Percentiles rank a stretch among this genome's conserved stretches.
Conservation (phyloP, 2,329 filamentous ascomycete species). For the Thermothelomyces thermophilus region DNA sequence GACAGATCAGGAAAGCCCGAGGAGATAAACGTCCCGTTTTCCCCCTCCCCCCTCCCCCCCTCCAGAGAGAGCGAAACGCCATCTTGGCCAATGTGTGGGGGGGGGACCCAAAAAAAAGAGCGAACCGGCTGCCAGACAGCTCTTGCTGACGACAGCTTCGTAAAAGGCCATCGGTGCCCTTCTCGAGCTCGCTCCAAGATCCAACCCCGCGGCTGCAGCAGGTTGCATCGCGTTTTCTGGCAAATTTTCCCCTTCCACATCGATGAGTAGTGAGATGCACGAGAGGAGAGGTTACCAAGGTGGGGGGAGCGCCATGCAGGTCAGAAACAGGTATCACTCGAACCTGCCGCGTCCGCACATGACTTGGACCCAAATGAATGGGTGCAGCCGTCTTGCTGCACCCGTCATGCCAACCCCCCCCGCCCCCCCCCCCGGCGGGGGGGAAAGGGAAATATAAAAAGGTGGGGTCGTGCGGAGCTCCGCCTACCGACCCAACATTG, state of each 20-base stretch:
- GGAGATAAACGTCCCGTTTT: not conserved
- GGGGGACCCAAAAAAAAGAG: not conserved
- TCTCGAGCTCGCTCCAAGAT: not conserved
- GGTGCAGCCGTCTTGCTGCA: not conserved
- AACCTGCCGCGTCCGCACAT: constrained; percentile 9
- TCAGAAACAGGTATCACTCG: constrained; percentile 7
- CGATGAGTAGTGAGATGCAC: not conserved
- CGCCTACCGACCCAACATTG: constrained; percentile 44
- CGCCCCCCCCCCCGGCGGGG: no score
- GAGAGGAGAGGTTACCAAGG: not conserved
- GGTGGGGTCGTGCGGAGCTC: not conserved
- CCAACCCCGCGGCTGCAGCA: constrained; percentile 12
- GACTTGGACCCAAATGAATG: constrained; percentile 9
- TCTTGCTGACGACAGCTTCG: constrained; percentile 5
- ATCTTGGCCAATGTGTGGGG: constrained; percentile 13
- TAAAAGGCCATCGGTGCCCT: no score
- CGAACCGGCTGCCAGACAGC: no score
- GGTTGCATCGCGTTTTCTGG: constrained; percentile 10
- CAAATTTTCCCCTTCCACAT: constrained; percentile 7
- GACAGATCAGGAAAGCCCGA: constrained; percentile 15
- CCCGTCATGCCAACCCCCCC: not conserved
- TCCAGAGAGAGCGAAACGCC: not conserved
- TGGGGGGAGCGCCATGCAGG: constrained; percentile 3
- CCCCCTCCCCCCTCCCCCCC: not conserved
- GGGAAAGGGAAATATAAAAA: no score